Evolutionary conservation across 2,329 filamentous ascomycete genomes (phyloP).

Genomic region (Neophaeococcomyces aloes): DNA sequence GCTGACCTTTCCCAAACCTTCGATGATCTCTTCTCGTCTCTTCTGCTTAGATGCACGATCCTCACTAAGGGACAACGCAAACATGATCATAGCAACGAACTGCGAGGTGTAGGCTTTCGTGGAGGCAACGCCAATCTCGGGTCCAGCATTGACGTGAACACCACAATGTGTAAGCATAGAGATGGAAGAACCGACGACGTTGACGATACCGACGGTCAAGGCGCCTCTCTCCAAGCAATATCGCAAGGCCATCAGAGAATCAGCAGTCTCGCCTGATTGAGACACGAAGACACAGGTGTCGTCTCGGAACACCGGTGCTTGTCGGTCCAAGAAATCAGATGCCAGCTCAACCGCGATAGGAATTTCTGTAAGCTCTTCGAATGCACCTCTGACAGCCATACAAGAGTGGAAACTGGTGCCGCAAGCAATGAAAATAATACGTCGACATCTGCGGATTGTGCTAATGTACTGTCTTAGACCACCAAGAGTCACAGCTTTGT

Average conservation of each 20-base stretch:
- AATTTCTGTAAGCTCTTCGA: conserved; percentile 96
- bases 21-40: conserved; percentile 91
- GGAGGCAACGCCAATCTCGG: conserved; percentile 96
- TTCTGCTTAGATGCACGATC: conserved; percentile 90
- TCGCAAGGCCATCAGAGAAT: conserved; percentile 90
- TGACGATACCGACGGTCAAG: conserved; percentile 94
- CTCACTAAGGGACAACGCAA: conserved; percentile 89
- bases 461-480: conserved; percentile 91
- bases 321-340: conserved; percentile 93
- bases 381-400: conserved; percentile 96
- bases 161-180: conserved; percentile 97
- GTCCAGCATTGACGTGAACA: conserved; percentile 98
- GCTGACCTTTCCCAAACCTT: conserved; percentile 77
- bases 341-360: conserved; percentile 94
- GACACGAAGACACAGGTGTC: conserved; percentile 99
- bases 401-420: conserved; percentile 98
- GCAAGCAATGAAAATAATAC: conserved; percentile 98
- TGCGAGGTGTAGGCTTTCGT: conserved; percentile 99
- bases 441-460: conserved; percentile 90
- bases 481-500: conserved; percentile 92
- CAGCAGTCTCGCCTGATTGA: conserved; percentile 95
- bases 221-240: conserved; percentile 98
- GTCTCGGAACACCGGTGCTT: conserved; percentile 97
- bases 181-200: conserved; percentile 96
- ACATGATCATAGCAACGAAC: conserved; percentile 99